Conservation (phyloP, 352 stramenopile genomes). For the Nothophytophthora sp. region DNA sequence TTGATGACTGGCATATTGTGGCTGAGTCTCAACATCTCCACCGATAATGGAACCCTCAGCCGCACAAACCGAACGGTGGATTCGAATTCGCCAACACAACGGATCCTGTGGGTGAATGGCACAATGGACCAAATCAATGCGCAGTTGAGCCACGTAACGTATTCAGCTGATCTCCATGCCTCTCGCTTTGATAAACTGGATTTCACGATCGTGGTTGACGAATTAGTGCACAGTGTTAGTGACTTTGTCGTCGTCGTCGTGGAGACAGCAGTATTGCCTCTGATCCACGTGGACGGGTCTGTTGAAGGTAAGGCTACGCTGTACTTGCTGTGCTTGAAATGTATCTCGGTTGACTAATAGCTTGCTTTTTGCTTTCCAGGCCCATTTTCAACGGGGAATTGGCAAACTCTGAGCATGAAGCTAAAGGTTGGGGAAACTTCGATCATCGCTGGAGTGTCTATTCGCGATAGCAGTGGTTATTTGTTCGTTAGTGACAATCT, state of each 20-base stretch:
- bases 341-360: neutral
- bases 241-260: neutral
- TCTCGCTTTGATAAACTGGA: neutral
- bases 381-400: conserved; percentile 18
- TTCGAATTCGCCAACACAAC: neutral
- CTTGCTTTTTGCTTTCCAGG: conserved; percentile 6
- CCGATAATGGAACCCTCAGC: neutral
- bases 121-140: neutral
- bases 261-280: neutral
- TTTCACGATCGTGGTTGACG: neutral
- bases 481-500: neutral
- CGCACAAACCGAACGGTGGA: too few relatives aligned
- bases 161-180: neutral
- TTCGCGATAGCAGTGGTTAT: conserved; percentile 6
- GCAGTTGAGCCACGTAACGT: neutral
- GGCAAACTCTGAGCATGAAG: conserved; percentile 13
- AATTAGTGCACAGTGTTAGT: neutral
- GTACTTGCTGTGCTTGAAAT: neutral
- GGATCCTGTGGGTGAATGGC: neutral
- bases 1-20: neutral
- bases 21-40: neutral
- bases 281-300: conserved; percentile 13
- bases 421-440: conserved; percentile 6
- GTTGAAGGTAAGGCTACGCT: conserved; percentile 17
- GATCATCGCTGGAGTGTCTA: conserved; percentile 8